phyloP scores from a whole-genome alignment of 2,329 filamentous ascomycete genomes.

The Trichophyton mentagrophytes region DNA sequence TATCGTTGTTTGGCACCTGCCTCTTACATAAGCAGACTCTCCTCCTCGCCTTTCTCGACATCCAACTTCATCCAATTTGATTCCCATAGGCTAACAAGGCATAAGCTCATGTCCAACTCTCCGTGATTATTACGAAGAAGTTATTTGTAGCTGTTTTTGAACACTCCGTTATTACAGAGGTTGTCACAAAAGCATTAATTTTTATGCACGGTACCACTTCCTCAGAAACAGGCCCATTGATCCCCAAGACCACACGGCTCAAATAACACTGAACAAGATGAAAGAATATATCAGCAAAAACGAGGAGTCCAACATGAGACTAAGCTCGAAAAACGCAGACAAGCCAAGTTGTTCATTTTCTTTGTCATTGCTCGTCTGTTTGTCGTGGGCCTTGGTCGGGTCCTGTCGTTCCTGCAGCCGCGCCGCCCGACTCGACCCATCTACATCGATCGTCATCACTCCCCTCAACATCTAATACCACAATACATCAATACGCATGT shows the following conservation, averaged over 20 bases:
- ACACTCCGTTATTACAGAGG: too few species aligned
- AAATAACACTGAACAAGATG: not conserved
- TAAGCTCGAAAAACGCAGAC: not conserved
- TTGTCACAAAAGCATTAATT: too few species aligned
- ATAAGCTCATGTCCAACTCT: too few species aligned
- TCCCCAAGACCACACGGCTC: not conserved
- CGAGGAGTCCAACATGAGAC: not conserved
- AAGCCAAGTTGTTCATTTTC: not conserved
- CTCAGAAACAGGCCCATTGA: not conserved
- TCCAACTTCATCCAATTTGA: too few species aligned
- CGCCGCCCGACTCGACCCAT: not conserved
- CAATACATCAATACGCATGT: too few species aligned
- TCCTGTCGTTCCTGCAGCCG: not conserved
- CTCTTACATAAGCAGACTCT: too few species aligned
- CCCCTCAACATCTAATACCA: not conserved
- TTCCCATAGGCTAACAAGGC: too few species aligned
- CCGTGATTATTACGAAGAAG: too few species aligned
- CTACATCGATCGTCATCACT: not conserved
- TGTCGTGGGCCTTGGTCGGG: not conserved
- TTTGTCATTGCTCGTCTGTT: not conserved
- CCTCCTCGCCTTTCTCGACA: too few species aligned
- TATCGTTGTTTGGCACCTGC: too few species aligned
- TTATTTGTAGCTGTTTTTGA: too few species aligned
- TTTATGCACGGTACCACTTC: too few species aligned
- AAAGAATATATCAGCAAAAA: not conserved